phyloP scores from a whole-genome alignment of 345 rosid species.

The Geranium brycei region DNA sequence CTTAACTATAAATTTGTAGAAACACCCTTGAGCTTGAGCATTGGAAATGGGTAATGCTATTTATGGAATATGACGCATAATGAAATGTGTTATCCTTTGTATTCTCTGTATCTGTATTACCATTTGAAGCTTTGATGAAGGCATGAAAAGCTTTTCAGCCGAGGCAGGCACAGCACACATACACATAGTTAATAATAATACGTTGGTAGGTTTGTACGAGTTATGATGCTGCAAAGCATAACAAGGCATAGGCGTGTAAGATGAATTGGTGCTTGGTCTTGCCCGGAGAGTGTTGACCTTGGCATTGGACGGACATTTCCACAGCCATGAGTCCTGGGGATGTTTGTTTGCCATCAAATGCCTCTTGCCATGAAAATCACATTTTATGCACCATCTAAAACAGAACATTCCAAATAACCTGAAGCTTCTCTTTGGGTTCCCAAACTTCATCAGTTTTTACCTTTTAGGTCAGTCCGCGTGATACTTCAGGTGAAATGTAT shows the following conservation, averaged over 20 bases:
- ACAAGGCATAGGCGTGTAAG: conserved; percentile 27
- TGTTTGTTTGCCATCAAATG: conserved; percentile 93
- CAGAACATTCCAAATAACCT: background rate
- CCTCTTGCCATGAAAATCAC: conserved; percentile 64
- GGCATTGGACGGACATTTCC: conserved; percentile 7
- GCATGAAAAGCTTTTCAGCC: conserved; percentile 63
- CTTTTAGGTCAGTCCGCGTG: too few species aligned
- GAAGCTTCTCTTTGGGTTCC: too few species aligned
- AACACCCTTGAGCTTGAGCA: too few species aligned
- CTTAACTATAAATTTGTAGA: background rate
- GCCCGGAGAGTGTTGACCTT: conserved; percentile 22
- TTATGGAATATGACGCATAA: too few species aligned
- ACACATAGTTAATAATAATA: conserved; percentile 7
- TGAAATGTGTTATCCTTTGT: too few species aligned
- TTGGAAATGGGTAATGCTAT: background rate
- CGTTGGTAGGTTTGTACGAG: conserved; percentile 22
- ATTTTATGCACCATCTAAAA: background rate
- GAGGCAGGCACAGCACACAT: conserved; percentile 19
- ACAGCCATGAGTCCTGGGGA: conserved; percentile 65
- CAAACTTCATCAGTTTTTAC: too few species aligned
- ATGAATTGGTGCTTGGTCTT: conserved; percentile 8
- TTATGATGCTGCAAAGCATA: conserved; percentile 39
- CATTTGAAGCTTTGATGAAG: conserved; percentile 32
- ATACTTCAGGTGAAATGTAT: too few species aligned
- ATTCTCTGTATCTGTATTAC: too few species aligned